A percentile compares a stretch with the other conserved stretches of the same genome.
phyloP scores from a whole-genome alignment of 2,329 filamentous ascomycete genomes.

The Penicillium sp. region DNA sequence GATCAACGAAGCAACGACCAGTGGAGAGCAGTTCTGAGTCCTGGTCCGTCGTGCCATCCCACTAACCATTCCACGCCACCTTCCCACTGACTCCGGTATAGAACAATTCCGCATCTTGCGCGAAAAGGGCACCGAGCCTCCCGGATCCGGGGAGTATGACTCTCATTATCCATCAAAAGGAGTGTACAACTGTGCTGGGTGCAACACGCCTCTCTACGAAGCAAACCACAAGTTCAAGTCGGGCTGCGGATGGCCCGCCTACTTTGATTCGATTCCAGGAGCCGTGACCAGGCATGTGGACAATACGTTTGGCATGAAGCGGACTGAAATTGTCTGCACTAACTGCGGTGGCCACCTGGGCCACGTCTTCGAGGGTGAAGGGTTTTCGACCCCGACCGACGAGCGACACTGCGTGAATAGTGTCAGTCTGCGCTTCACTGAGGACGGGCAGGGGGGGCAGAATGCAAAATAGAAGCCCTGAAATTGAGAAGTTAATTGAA shows the following conservation, averaged over 20 bases:
- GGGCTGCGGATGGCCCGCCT: conserved; percentile 96
- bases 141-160: conserved; percentile 79
- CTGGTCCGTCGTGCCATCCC: conserved; percentile 49
- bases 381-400: conserved; percentile 79
- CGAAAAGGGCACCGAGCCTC: conserved; percentile 83
- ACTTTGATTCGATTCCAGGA: conserved; percentile 91
- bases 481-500: conserved; percentile 8
- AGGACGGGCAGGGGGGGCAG: conserved; percentile 53
- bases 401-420: conserved; percentile 98
- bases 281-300: conserved; percentile 83
- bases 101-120: conserved; percentile 95
- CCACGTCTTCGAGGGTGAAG: conserved; percentile 89
- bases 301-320: conserved; percentile 70
- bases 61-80: not conserved
- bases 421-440: conserved; percentile 77
- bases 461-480: conserved; percentile 32
- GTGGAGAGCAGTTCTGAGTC: conserved; percentile 81
- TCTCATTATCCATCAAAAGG: conserved; percentile 75
- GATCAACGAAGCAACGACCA: conserved; percentile 76
- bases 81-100: conserved; percentile 38
- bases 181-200: conserved; percentile 83
- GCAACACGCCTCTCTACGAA: conserved; percentile 83
- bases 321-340: conserved; percentile 90
- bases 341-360: conserved; percentile 92
- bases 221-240: conserved; percentile 94